phyloP scores from a whole-genome alignment of 2,329 filamentous ascomycete species.

The Fusarium torreyae region DNA sequence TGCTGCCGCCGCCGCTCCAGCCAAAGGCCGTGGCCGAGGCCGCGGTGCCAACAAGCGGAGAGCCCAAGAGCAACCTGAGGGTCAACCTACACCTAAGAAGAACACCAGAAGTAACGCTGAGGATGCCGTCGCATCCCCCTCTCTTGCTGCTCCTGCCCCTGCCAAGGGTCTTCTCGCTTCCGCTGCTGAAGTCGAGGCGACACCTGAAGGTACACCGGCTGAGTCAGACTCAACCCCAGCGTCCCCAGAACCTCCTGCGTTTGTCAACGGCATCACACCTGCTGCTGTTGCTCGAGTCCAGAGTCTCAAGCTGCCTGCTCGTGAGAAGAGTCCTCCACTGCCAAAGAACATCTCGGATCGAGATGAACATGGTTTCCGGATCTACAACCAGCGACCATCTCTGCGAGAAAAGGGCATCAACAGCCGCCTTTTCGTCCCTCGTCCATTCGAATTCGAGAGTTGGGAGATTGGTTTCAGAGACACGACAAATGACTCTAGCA shows the following conservation, averaged over 20 bases:
- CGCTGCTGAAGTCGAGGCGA: conserved; percentile 55
- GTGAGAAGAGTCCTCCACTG: conserved; percentile 57
- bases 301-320: conserved; percentile 51
- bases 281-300: conserved; percentile 47
- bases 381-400: conserved; percentile 59
- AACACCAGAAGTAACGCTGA: conserved; percentile 55
- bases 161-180: conserved; percentile 59
- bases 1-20: conserved; percentile 47
- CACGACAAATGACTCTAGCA: conserved; percentile 69
- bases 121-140: conserved; percentile 48
- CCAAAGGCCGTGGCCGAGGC: conserved; percentile 53
- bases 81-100: conserved; percentile 66
- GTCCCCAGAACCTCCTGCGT: conserved; percentile 54
- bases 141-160: conserved; percentile 50
- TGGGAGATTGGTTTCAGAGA: conserved; percentile 73
- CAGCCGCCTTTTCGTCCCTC: conserved; percentile 67
- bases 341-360: conserved; percentile 61
- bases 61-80: conserved; percentile 65
- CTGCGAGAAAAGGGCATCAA: conserved; percentile 63
- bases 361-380: conserved; percentile 68
- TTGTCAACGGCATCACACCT: conserved; percentile 49
- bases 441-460: conserved; percentile 63
- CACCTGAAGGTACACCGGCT: conserved; percentile 54
- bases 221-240: conserved; percentile 57
- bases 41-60: conserved; percentile 64